Conservation (phyloP, 345 rosid genomes). For the Passiflora organensis region DNA sequence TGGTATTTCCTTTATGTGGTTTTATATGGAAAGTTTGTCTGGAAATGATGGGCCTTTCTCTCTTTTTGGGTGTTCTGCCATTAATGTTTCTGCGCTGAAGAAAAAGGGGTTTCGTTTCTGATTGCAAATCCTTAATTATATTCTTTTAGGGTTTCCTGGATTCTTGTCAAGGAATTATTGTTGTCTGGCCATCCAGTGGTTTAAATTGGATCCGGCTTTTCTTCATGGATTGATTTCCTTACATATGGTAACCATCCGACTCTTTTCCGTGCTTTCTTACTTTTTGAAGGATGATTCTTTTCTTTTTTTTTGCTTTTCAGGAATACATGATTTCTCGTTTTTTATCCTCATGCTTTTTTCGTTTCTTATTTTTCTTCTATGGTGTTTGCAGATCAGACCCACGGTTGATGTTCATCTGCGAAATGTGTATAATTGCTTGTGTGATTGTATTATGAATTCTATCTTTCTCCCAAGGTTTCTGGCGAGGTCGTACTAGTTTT, state of each 20-base stretch:
- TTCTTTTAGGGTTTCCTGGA: background rate
- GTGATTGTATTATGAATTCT: too few relatives aligned
- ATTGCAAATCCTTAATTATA: background rate
- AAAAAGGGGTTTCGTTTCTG: too few relatives aligned
- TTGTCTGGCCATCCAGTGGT: too few relatives aligned
- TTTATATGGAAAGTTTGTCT: background rate
- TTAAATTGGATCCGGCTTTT: too few relatives aligned
- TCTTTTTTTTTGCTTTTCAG: background rate
- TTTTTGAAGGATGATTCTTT: background rate
- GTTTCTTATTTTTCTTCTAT: background rate
- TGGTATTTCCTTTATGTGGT: background rate
- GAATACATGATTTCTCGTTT: background rate
- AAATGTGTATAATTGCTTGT: background rate
- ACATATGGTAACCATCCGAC: too few relatives aligned
- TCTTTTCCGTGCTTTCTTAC: too few relatives aligned
- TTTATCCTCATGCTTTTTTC: background rate
- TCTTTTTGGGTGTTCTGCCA: background rate
- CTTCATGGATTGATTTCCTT: too few relatives aligned
- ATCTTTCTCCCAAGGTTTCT: too few relatives aligned
- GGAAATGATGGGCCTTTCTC: slow-evolving; percentile 1
- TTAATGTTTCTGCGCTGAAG: too few relatives aligned
- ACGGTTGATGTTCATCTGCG: background rate
- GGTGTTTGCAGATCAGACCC: too few relatives aligned
- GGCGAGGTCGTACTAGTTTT: too few relatives aligned
- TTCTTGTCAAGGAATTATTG: background rate